A percentile compares a stretch with the other conserved stretches of the same genome.
Conservation (phyloP, 768 basidiomycete species). For the Hygrocybe punicea region DNA sequence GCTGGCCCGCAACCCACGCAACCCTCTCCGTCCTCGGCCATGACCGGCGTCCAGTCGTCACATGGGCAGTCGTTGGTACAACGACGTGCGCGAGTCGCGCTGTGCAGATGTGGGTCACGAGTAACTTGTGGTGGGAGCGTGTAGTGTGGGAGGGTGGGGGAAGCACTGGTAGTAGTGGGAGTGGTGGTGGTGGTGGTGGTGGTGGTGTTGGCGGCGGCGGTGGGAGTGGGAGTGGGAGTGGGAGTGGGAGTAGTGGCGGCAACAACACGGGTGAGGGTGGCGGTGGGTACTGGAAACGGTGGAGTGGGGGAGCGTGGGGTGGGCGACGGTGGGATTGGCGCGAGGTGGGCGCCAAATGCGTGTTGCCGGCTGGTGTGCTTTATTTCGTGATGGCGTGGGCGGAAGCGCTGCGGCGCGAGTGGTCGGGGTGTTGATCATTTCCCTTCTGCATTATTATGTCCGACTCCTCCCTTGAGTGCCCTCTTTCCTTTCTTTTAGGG, state of each 20-base stretch:
- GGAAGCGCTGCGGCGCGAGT: constrained; percentile 48
- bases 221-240: too few species aligned
- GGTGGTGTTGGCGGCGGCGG: too few species aligned
- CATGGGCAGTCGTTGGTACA: constrained; percentile 88
- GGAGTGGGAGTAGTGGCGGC: constrained; percentile 1
- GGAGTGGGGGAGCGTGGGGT: constrained; percentile 49
- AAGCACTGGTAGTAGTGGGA: constrained; percentile 17
- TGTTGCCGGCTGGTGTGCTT: constrained; percentile 66
- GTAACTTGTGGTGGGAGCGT: constrained; percentile 67
- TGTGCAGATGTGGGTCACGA: constrained; percentile 94
- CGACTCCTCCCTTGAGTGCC: too few species aligned
- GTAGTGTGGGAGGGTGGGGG: constrained; percentile 19
- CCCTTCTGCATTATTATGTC: too few species aligned
- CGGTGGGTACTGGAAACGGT: constrained; percentile 39
- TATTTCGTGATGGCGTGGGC: constrained; percentile 84
- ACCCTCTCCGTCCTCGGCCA: constrained; percentile 74
- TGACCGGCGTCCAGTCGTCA: constrained; percentile 69
- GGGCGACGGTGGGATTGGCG: constrained; percentile 80
- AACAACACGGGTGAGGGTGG: background rate
- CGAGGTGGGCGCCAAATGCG: constrained; percentile 64
- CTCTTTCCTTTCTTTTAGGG: too few species aligned
- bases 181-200: constrained; percentile 1
- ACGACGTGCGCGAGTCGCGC: constrained; percentile 80
- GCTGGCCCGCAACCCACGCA: constrained; percentile 90
- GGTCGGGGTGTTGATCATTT: constrained; percentile 32